These are phyloP conservation scores for Dryas octopetala DNA, from an alignment of 306 rosid species.

Conservation along the genomic window DNA sequence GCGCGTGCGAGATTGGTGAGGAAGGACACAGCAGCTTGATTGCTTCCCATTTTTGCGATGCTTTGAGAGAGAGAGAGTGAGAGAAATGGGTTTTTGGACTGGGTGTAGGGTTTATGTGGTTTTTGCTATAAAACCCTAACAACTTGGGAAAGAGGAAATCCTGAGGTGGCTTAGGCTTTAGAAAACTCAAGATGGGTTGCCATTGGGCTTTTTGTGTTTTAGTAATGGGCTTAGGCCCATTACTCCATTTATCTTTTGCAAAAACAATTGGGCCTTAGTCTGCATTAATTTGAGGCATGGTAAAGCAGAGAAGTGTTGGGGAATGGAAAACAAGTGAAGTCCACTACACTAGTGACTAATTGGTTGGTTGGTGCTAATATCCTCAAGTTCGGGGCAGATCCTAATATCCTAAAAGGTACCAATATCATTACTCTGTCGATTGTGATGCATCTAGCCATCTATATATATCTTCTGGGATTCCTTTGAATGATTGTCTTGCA, in stretches of 20 bases:
- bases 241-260: not conserved
- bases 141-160: slow-evolving; percentile 16
- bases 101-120: slow-evolving; percentile 11
- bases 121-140: slow-evolving; percentile 23
- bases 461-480: slow-evolving; percentile 8
- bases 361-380: too few species aligned
- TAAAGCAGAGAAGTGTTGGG: too few species aligned
- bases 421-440: not conserved
- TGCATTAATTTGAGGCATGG: too few species aligned
- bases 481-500: slow-evolving; percentile 7
- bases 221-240: not conserved
- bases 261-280: too few species aligned
- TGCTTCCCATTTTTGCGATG: slow-evolving; percentile 53
- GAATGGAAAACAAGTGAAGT: too few species aligned
- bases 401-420: not conserved
- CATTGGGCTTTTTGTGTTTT: not conserved
- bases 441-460: not conserved
- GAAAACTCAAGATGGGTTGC: not conserved
- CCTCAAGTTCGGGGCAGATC: too few species aligned
- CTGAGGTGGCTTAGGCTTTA: not conserved
- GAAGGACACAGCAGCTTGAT: slow-evolving; percentile 69
- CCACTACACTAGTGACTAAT: too few species aligned
- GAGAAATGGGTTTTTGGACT: not conserved
- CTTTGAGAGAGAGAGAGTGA: not conserved
- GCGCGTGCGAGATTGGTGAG: slow-evolving; percentile 60